Evolutionary conservation across 805 yeast genomes (phyloP), one percentile per base, ranked within the genome.

Genomic region (Candida krabiensis): DNA sequence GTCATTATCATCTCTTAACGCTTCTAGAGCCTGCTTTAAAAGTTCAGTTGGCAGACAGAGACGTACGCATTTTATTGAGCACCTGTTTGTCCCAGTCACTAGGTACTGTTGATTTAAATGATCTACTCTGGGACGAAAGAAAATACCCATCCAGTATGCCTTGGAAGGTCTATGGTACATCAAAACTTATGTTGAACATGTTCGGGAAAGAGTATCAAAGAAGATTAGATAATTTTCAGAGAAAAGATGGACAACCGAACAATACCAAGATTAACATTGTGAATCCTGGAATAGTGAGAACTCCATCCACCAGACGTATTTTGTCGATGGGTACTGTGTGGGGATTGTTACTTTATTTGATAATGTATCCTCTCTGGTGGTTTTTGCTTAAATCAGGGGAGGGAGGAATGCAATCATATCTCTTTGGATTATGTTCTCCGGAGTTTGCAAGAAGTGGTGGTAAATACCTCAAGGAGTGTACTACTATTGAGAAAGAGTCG

Each of bases 1-100:
- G 84, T 6, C 90, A 88, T 52, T 86, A 66, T 61, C 97, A 90
- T 61, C 67, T 93, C 18, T 68, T 93, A 39, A 84, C 86, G 2
- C 65, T 93, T 19, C 58, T 93, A 37, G 76, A 80, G n/a, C 98
- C 98, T 0, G 76, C 93, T 8, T 68, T 93, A 37, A 79, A 85
- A 47, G 82, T 80, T 2, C 99, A 93, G 64, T 95, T 97, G 2
- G 87, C 96, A 0, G 98, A 90, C 61, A 73, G 99, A 48, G 98
- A 90, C 55, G 96, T 93, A 2, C 69, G 97, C 30, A 77, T 93
- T 4, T 58, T 93, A 3, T 49, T 88, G n/a, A 75, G 90, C 0
- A 74, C 88, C 1, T 93, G 99, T 62, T 64, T 85, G 44, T 67
- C 88, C 9, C 93, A 87, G 46, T 77, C 87, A 2, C 55, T 86